These are phyloP conservation scores for Yamadazyma akitaensis DNA, from an alignment of 805 yeast species.

Conservation along the genomic window DNA sequence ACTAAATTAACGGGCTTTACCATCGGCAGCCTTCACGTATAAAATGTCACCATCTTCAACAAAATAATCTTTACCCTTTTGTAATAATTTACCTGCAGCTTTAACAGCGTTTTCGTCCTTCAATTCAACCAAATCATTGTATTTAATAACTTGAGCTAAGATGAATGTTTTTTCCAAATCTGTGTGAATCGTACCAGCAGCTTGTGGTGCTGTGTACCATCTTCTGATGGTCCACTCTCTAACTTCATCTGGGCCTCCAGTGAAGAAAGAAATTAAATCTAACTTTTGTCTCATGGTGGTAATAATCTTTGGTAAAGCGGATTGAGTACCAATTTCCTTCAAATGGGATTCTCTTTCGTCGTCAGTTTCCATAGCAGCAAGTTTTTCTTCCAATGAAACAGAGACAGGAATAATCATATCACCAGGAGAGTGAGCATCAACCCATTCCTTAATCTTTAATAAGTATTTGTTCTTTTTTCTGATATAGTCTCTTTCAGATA, in stretches of 20 bases:
- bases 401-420: constrained; percentile 86
- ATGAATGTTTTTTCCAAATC: constrained; percentile 94
- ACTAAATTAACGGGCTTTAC: constrained; percentile 56
- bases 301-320: constrained; percentile 85
- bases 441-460: constrained; percentile 83
- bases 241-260: constrained; percentile 94
- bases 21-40: constrained; percentile 92
- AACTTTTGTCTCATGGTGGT: constrained; percentile 82
- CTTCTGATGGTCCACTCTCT: constrained; percentile 97
- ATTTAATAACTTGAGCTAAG: constrained; percentile 89
- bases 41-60: constrained; percentile 95
- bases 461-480: constrained; percentile 88
- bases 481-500: constrained; percentile 83
- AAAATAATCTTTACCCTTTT: constrained; percentile 91
- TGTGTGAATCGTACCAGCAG: constrained; percentile 97
- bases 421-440: constrained; percentile 81
- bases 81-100: constrained; percentile 83
- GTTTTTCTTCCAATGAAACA: constrained; percentile 86
- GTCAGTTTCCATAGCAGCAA: constrained; percentile 82
- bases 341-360: constrained; percentile 77
- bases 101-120: constrained; percentile 77
- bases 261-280: constrained; percentile 88
- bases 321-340: constrained; percentile 65
- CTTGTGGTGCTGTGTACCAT: constrained; percentile 95
- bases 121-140: constrained; percentile 67